Evolutionary conservation across 352 stramenopile species (phyloP), one percentile per base, ranked within the genome.

Genomic region (Globisporangium camurandrum): DNA sequence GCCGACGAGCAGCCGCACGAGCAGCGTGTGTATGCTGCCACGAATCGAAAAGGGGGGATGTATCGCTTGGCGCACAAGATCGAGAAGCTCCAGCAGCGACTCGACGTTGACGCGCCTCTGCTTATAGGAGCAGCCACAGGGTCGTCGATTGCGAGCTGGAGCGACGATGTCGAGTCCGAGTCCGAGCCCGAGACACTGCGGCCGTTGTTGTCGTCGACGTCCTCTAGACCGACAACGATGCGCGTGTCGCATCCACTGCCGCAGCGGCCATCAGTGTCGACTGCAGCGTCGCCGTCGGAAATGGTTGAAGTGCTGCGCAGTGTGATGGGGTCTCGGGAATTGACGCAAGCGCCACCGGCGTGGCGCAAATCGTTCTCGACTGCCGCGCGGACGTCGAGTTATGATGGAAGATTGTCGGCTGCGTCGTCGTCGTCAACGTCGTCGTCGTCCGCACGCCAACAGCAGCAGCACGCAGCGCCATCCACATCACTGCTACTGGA

Each of bases 261-360:
- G n/a, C n/a, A n/a, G n/a, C n/a, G n/a, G n/a, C n/a, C n/a, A n/a
- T n/a, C 42, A 17, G 1, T 17, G 8, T 27, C 23, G 23, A 19
- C 39, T 20, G 10, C 16, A 4, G 8, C 42, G 42, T 24, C 42
- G 6, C 20, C 41, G 19, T 56, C 54, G 12, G 3, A 84, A 24
- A 67, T 86, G 37, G 62, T 89, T 0, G 64, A 62, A 1, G 70
- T 68, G 49, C 49, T 89, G 10, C 72, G 66, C 26, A 75, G 77
- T 14, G 72, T 89, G 11, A 89, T 89, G 77, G 86, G 83, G 56
- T 85, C 77, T 14, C 81, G 68, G 16, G 77, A 89, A 39, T 59
- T 86, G 7, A 75, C 69, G 4, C 72, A 69, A n/a, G 19, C 49
- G 10, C 67, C 64, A 2, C 66, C 71, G 9, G 52, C 47, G 1